Evolutionary conservation across 768 basidiomycete species (phyloP).

Genomic region (Lactarius akahatsu): DNA sequence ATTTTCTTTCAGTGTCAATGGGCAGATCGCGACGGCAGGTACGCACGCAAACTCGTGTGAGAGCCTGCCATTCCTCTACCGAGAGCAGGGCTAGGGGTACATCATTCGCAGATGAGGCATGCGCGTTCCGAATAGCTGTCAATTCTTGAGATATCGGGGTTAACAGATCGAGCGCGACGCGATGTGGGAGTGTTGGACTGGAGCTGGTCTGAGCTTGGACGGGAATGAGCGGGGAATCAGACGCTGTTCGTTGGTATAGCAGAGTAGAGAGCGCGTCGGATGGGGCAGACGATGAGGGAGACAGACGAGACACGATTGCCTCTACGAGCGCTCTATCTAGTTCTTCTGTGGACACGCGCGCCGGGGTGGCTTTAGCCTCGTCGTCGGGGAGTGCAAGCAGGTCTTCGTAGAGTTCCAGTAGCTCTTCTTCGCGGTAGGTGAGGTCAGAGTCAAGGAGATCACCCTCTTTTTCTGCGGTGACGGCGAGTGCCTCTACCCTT

Average conservation of each 20-base stretch:
- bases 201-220: background rate
- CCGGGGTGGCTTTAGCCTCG: slow-evolving; percentile 22
- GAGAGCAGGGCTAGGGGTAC: slow-evolving; percentile 41
- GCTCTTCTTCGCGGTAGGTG: slow-evolving; percentile 39
- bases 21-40: slow-evolving; percentile 42
- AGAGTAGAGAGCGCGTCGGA: slow-evolving; percentile 15
- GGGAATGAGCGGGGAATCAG: no score
- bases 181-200: slow-evolving; percentile 1
- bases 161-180: slow-evolving; percentile 2
- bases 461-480: background rate
- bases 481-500: slow-evolving; percentile 24
- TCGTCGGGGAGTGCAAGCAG: slow-evolving; percentile 36
- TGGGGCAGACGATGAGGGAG: background rate
- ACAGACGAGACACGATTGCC: slow-evolving; percentile 33
- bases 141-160: slow-evolving; percentile 6
- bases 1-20: slow-evolving; percentile 7
- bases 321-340: slow-evolving; percentile 35
- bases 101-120: background rate
- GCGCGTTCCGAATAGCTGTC: background rate
- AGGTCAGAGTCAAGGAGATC: background rate
- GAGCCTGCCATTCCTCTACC: slow-evolving; percentile 43
- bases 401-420: slow-evolving; percentile 44
- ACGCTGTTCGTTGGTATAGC: slow-evolving; percentile 8
- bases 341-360: slow-evolving; percentile 8
- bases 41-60: slow-evolving; percentile 56